phyloP scores from a whole-genome alignment of 164 flowering plant species.

The Santalum album region DNA sequence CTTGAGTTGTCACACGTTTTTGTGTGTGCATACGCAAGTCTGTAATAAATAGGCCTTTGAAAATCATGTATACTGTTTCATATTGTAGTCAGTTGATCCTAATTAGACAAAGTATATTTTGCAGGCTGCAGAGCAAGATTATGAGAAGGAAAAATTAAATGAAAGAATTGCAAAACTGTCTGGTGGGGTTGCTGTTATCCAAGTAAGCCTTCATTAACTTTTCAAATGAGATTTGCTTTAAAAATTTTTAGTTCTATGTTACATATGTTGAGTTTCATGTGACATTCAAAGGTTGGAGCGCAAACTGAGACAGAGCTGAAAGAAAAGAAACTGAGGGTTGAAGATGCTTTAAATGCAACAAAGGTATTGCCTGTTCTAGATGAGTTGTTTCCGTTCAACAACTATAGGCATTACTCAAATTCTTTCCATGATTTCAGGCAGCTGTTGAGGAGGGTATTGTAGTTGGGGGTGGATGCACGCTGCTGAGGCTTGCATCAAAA shows the following conservation, averaged over 20 bases:
- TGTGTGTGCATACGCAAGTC: neutral
- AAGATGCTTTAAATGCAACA: conserved; percentile 93
- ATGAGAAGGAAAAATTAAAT: conserved; percentile 69
- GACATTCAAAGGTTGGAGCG: conserved; percentile 71
- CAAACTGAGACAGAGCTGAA: conserved; percentile 82
- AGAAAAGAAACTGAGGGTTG: conserved; percentile 83
- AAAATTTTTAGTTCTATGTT: conserved; percentile 14
- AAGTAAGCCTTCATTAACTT: conserved; percentile 35
- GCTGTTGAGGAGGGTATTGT: conserved; percentile 99
- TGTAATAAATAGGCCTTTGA: no score
- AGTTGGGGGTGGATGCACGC: conserved; percentile 91
- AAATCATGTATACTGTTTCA: no score
- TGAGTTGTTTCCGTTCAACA: neutral
- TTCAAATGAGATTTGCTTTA: neutral
- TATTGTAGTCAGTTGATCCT: no score
- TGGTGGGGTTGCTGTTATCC: conserved; percentile 85
- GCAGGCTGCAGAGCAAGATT: conserved; percentile 56
- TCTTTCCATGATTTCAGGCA: conserved; percentile 47
- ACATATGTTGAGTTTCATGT: conserved; percentile 8
- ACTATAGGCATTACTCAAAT: no score
- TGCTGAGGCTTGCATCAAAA: conserved; percentile 78
- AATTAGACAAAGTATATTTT: neutral
- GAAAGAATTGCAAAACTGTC: conserved; percentile 82
- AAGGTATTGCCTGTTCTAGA: conserved; percentile 36
- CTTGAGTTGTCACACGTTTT: neutral